Percentiles rank a stretch among this genome's conserved stretches.
Conservation (phyloP, 2,329 filamentous ascomycete species). For the Pseudocercospora crystallina region DNA sequence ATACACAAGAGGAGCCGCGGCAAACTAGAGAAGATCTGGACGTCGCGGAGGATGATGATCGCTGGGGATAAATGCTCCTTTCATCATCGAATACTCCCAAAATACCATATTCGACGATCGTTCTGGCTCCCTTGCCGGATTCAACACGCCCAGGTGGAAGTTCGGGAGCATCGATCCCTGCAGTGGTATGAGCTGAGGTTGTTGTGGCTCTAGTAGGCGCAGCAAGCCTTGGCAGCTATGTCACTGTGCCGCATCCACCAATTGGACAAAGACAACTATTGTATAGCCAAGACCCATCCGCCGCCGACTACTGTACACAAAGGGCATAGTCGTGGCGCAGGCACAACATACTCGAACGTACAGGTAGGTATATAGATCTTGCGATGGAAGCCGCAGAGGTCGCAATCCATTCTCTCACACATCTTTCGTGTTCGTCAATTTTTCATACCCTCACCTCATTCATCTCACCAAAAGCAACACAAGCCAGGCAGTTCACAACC, state of each 20-base stretch:
- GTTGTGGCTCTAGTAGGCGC: background rate
- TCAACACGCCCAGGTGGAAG: no score
- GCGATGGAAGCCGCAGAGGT: no score
- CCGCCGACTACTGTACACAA: background rate
- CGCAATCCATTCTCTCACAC: background rate
- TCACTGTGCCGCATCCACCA: conserved; percentile 1
- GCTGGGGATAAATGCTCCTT: conserved; percentile 16
- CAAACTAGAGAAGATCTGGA: conserved; percentile 11
- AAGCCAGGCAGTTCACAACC: background rate
- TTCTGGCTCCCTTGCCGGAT: background rate
- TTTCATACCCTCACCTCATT: background rate
- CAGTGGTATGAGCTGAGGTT: background rate
- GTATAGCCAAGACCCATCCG: background rate
- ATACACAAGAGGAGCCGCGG: conserved; percentile 3
- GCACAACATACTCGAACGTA: background rate
- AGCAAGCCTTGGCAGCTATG: conserved; percentile 7
- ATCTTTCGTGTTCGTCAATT: background rate
- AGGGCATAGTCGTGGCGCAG: background rate
- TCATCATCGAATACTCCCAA: background rate
- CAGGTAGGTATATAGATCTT: conserved; percentile 15
- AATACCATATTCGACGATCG: background rate
- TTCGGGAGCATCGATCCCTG: no score
- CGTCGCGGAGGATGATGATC: conserved; percentile 27
- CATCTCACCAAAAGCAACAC: background rate
- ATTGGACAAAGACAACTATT: background rate